Conservation (phyloP, 129 eudicot species). For the Calendula officinalis region DNA sequence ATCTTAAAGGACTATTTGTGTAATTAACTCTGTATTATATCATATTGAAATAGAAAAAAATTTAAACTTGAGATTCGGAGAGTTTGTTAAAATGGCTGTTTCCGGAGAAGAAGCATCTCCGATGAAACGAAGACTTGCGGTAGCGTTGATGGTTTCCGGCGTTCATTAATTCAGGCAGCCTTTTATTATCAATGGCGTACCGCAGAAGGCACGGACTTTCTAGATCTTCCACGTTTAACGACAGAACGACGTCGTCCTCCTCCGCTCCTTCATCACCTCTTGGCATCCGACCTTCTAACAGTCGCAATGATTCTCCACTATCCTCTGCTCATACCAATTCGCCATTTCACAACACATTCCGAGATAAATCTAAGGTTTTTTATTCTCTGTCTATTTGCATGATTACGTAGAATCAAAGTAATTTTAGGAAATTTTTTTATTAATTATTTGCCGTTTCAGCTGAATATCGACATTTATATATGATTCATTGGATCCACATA, state of each 20-base stretch:
- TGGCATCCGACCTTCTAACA: background rate
- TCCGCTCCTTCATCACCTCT: slow-evolving; percentile 15
- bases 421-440: too few relatives aligned
- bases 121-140: background rate
- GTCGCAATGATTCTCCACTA: slow-evolving; percentile 19
- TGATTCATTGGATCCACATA: too few relatives aligned
- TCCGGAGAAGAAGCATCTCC: background rate
- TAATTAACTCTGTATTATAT: too few relatives aligned
- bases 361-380: slow-evolving; percentile 21
- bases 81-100: slow-evolving; percentile 19
- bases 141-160: background rate
- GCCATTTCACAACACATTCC: slow-evolving; percentile 8
- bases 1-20: too few relatives aligned
- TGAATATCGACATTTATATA: too few relatives aligned
- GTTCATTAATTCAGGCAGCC: too few relatives aligned
- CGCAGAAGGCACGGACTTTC: slow-evolving; percentile 27
- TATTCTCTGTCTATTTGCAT: background rate
- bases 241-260: slow-evolving; percentile 15
- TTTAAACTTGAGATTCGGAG: slow-evolving; percentile 16
- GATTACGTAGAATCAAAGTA: background rate
- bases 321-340: slow-evolving; percentile 13
- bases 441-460: too few relatives aligned
- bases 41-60: background rate
- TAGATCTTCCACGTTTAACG: slow-evolving; percentile 21
- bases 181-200: slow-evolving; percentile 16